Evolutionary conservation across 148 eudicot species (phyloP).

Genomic region (Fallopia convolvulus): DNA sequence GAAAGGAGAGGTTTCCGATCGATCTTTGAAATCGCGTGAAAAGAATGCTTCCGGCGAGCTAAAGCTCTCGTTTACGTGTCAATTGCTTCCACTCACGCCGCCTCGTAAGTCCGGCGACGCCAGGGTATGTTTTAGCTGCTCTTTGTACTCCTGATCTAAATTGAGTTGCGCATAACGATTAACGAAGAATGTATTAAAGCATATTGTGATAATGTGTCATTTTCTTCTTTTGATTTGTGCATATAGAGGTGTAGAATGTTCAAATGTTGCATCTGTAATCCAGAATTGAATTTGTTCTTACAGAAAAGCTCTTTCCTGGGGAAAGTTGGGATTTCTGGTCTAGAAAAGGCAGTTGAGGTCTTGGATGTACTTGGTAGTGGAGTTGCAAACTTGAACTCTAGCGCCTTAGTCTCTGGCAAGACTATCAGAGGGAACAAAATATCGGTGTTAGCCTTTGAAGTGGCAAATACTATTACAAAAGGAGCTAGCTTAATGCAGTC

Average conservation of each 20-base stretch:
- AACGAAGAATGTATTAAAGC: neutral
- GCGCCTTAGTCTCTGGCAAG: conserved; percentile 68
- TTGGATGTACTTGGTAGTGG: conserved; percentile 89
- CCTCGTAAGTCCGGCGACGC: conserved; percentile 11
- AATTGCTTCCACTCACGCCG: conserved; percentile 1
- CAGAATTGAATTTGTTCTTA: neutral
- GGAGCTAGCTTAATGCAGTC: conserved; percentile 75
- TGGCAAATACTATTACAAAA: conserved; percentile 90
- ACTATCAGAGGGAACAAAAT: conserved; percentile 64
- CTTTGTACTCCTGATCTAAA: neutral
- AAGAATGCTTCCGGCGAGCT: neutral
- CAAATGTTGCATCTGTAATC: neutral
- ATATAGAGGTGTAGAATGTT: neutral
- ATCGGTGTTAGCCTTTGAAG: conserved; percentile 79
- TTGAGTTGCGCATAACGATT: neutral
- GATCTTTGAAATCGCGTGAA: neutral
- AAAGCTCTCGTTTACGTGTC: neutral
- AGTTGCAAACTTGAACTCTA: conserved; percentile 65
- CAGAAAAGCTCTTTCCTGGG: conserved; percentile 54
- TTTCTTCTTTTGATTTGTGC: neutral
- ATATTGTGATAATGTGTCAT: neutral
- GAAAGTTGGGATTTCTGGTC: conserved; percentile 46
- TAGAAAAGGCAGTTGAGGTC: conserved; percentile 84
- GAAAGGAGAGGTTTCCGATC: neutral
- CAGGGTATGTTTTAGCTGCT: conserved; percentile 1